Conservation (phyloP, 2,329 filamentous ascomycete species). For the Sporothrix brasiliensis region DNA sequence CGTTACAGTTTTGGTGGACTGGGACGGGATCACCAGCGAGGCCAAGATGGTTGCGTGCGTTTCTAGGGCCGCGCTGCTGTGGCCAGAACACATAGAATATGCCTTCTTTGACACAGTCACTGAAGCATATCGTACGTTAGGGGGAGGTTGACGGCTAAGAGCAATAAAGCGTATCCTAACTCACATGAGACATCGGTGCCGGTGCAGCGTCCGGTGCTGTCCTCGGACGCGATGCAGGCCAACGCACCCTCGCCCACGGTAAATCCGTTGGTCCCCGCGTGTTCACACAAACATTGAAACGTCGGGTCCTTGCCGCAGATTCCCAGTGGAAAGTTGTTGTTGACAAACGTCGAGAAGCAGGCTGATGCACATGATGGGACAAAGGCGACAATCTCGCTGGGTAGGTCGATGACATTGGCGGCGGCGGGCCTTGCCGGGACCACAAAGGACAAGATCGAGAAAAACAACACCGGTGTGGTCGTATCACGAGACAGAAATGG, state of each 20-base stretch:
- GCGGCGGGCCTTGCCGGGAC: conserved; percentile 2
- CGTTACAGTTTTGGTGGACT: conserved; percentile 38
- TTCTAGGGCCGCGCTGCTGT: conserved; percentile 55
- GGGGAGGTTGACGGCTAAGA: neutral
- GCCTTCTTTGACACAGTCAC: conserved; percentile 48
- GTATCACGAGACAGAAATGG: conserved; percentile 16
- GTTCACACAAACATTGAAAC: conserved; percentile 66
- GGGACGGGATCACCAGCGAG: conserved; percentile 52
- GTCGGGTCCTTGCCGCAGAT: conserved; percentile 55
- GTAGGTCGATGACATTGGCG: conserved; percentile 39
- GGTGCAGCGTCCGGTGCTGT: conserved; percentile 55
- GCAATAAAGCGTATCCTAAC: conserved; percentile 26
- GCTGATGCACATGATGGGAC: conserved; percentile 62
- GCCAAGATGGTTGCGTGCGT: conserved; percentile 63
- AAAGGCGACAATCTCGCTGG: conserved; percentile 47
- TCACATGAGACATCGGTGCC: conserved; percentile 49
- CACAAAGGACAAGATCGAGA: conserved; percentile 23
- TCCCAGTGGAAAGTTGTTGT: conserved; percentile 57
- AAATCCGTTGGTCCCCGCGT: conserved; percentile 61
- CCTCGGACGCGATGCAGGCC: conserved; percentile 65
- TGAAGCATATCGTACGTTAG: neutral
- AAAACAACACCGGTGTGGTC: conserved; percentile 46
- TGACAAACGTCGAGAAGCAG: conserved; percentile 66
- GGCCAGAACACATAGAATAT: conserved; percentile 61
- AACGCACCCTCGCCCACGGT: conserved; percentile 73